These are phyloP conservation scores for Syzygium aqueum DNA, from an alignment of 345 rosid genomes.

Conservation along the genomic window DNA sequence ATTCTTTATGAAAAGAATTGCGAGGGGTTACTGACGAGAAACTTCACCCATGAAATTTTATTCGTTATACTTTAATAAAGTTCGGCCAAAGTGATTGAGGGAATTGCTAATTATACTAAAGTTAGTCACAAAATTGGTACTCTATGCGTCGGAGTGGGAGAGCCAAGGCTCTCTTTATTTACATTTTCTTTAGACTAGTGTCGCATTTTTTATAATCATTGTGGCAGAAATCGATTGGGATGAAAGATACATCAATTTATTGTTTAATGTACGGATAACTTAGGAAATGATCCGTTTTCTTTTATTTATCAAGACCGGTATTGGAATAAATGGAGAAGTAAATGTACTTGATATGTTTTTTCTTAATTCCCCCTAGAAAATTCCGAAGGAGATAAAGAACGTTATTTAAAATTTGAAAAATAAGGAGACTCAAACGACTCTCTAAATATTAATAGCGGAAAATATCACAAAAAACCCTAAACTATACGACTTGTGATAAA, in stretches of 20 bases:
- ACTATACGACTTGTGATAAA: no score
- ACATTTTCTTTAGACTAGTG: neutral
- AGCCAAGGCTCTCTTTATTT: neutral
- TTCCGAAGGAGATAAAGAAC: neutral
- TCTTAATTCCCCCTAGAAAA: neutral
- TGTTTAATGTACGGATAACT: no score
- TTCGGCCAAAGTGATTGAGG: neutral
- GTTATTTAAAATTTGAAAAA: neutral
- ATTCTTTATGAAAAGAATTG: neutral
- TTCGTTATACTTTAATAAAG: neutral
- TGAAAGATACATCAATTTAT: no score
- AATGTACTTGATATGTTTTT: no score
- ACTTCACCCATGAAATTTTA: neutral
- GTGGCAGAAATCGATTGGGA: no score
- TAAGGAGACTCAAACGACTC: neutral
- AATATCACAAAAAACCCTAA: no score
- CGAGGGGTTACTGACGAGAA: neutral
- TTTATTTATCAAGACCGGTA: no score
- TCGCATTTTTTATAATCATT: rapidly evolving
- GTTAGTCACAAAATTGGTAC: no score
- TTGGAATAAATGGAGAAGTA: no score
- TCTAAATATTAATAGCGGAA: no score
- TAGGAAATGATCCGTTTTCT: no score
- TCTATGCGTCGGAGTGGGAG: neutral
- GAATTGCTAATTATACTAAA: neutral